Conservation (phyloP, 805 yeast species). For the Vanderwaltozyma verrucispora region DNA sequence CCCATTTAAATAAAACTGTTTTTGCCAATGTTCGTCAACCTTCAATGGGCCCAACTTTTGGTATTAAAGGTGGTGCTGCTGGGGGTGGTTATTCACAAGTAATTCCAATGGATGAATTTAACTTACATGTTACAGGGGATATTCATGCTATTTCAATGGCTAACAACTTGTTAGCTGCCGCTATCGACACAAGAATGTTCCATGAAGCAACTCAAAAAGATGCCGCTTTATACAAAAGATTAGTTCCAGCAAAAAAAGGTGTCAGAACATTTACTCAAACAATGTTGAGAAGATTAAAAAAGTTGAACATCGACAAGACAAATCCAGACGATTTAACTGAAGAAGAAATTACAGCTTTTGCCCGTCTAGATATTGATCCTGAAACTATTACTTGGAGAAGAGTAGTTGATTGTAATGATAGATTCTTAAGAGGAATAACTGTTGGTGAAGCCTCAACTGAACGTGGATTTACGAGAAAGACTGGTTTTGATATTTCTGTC, state of each 20-base stretch:
- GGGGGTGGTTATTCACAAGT: slow-evolving; percentile 87
- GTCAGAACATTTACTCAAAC: slow-evolving; percentile 54
- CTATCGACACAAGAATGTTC: slow-evolving; percentile 78
- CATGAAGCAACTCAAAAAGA: slow-evolving; percentile 69
- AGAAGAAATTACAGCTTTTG: slow-evolving; percentile 57
- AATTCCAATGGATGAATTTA: slow-evolving; percentile 82
- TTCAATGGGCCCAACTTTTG: slow-evolving; percentile 83
- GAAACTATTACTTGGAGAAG: slow-evolving; percentile 73
- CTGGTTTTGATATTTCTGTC: slow-evolving; percentile 78
- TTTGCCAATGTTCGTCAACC: slow-evolving; percentile 82
- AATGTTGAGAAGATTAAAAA: slow-evolving; percentile 55
- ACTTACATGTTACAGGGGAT: slow-evolving; percentile 79
- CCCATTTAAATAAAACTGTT: slow-evolving; percentile 56
- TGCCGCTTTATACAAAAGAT: slow-evolving; percentile 60
- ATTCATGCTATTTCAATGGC: slow-evolving; percentile 81
- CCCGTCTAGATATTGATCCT: slow-evolving; percentile 66
- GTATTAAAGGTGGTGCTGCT: slow-evolving; percentile 86
- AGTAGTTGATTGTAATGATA: slow-evolving; percentile 77
- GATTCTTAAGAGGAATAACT: slow-evolving; percentile 69
- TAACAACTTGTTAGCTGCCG: slow-evolving; percentile 72
- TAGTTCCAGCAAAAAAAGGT: slow-evolving; percentile 69
- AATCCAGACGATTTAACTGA: slow-evolving; percentile 63
- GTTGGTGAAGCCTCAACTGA: slow-evolving; percentile 78
- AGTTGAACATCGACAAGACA: slow-evolving; percentile 58
- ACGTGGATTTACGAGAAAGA: slow-evolving; percentile 56